Base-by-base conservation (phyloP, 805 yeast genomes). In the Ogataea nakhonphanomensis region DNA sequence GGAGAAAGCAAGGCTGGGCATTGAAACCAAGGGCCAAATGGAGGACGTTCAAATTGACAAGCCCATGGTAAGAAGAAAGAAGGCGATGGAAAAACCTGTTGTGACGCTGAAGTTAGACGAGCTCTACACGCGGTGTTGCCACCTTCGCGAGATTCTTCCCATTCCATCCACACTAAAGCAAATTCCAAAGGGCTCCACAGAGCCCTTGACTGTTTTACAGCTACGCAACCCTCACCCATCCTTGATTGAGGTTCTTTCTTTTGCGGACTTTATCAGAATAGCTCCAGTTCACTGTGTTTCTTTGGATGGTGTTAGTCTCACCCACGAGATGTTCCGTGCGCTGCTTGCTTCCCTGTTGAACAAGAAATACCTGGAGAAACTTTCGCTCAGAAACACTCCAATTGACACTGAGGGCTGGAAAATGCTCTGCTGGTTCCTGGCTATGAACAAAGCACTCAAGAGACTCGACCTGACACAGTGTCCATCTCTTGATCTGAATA, bases 81-180 rank as follows among this genome's bases (percentile, higher is more conserved):
- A 54, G 37, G 51, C 48, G 30, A 64, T 64, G 69, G 67, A 59
- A 6, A 59, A 53, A 14, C 69, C 69, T 1, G 55, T 60, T 8
- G 69, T 65, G 8, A 65, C 68, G 8, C 47, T 65, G 35, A 65
- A 65, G 25, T 73, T 84, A 38, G 96, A 87, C 52, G 73, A 79
- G 33, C 70, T 91, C 55, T 90, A 90, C 62, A 87, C 96, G 1
- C 70, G 97, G 49, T 91, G 97, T 61, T 90, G 97, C 59, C 97
- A 90, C 61, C 67, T 90, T 43, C 70, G 97, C 40, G 97, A 90
- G 55, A 90, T 90, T 42, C 61, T 90, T 45, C 97, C 98, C 2
- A 90, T 90, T 35, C 91, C 95, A 3, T 91, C 95, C 2, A 88
- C 91, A 6, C 57, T 86, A 51, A 83, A 84, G 54, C 95, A 87